Evolutionary conservation across 2,329 filamentous ascomycete species (phyloP).

Genomic region (Aureobasidium pullulans): DNA sequence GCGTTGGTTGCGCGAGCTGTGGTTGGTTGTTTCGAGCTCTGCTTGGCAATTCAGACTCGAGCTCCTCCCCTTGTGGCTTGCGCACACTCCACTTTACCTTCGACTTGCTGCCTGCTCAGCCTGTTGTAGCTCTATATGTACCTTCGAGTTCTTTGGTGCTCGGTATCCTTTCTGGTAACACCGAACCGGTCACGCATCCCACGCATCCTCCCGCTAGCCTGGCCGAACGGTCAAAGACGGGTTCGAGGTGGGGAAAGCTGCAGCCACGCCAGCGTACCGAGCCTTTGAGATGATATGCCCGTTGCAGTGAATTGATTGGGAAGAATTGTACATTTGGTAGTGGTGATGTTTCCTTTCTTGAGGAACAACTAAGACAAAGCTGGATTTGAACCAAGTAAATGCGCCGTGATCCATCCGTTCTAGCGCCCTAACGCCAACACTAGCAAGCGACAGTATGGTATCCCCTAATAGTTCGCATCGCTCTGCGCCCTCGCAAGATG

Average conservation of each 20-base stretch:
- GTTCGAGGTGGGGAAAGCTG: background rate
- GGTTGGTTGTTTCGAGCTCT: background rate
- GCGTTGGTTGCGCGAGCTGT: slow-evolving; percentile 6
- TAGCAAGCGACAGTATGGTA: slow-evolving; percentile 7
- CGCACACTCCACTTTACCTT: background rate
- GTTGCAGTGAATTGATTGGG: background rate
- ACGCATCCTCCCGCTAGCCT: background rate
- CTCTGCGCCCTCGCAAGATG: background rate
- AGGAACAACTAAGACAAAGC: background rate
- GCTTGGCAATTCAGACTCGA: background rate
- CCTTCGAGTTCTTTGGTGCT: background rate
- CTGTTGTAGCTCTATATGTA: background rate
- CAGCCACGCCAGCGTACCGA: background rate
- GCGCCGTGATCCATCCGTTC: background rate
- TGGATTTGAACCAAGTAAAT: background rate
- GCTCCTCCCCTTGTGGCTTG: slow-evolving; percentile 3
- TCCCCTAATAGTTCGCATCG: background rate
- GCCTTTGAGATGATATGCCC: background rate
- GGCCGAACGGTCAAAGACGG: background rate
- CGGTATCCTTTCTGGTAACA: background rate
- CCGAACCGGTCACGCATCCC: slow-evolving; percentile 11
- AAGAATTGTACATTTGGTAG: background rate
- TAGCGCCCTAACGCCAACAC: background rate
- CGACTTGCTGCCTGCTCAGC: background rate
- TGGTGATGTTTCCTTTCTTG: background rate